Conservation (phyloP, 2,329 filamentous ascomycete species). For the Bipolaris victoriae region DNA sequence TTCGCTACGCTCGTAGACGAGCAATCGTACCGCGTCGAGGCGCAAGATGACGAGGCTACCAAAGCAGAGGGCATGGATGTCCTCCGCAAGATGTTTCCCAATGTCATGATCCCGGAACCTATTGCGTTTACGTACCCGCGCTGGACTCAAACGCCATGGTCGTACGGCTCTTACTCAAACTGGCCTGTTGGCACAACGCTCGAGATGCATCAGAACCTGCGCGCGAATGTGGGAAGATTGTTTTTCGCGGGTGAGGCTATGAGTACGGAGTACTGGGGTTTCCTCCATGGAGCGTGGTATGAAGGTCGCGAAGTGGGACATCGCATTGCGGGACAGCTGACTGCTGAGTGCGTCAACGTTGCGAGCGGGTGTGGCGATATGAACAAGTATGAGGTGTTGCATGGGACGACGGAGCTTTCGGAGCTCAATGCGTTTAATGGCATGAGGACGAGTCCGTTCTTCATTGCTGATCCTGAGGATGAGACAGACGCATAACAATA, state of each 20-base stretch:
- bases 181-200: slow-evolving; percentile 69
- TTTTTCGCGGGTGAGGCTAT: slow-evolving; percentile 72
- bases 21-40: slow-evolving; percentile 64
- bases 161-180: slow-evolving; percentile 69
- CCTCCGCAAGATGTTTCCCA: slow-evolving; percentile 66
- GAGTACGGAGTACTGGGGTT: slow-evolving; percentile 68
- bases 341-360: slow-evolving; percentile 31
- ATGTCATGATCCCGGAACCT: slow-evolving; percentile 63
- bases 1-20: slow-evolving; percentile 67
- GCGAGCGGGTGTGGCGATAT: slow-evolving; percentile 37
- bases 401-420: slow-evolving; percentile 37
- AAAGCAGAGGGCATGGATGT: slow-evolving; percentile 63
- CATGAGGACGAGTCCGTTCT: slow-evolving; percentile 37
- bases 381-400: slow-evolving; percentile 37
- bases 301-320: slow-evolving; percentile 43
- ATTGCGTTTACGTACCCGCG: slow-evolving; percentile 66
- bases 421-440: slow-evolving; percentile 43
- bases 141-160: slow-evolving; percentile 60
- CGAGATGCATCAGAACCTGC: slow-evolving; percentile 70
- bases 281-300: slow-evolving; percentile 59
- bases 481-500: neutral
- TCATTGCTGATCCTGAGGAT: slow-evolving; percentile 14
- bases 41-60: slow-evolving; percentile 64
- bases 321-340: slow-evolving; percentile 39
- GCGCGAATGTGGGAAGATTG: slow-evolving; percentile 66